Conservation (phyloP, 257 asterid species). For the Primulina huaijiensis region DNA sequence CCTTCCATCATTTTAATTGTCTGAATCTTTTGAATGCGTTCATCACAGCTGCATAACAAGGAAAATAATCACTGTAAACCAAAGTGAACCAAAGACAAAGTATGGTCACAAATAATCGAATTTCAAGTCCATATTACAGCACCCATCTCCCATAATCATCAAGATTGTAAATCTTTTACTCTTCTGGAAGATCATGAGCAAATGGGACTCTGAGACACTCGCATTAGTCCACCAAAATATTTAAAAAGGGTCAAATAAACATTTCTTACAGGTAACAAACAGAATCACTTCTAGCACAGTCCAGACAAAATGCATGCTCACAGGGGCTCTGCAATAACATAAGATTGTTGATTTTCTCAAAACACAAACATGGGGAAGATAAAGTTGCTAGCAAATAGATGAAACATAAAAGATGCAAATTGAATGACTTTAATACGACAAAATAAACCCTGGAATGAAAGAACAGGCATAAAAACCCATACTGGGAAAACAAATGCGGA, state of each 20-base stretch:
- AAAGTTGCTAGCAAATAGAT: slow-evolving; percentile 1
- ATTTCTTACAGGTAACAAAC: slow-evolving; percentile 88
- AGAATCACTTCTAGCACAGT: slow-evolving; percentile 89
- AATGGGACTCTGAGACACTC: neutral
- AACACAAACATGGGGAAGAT: slow-evolving; percentile 6
- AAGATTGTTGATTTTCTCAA: slow-evolving; percentile 15
- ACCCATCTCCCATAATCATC: neutral
- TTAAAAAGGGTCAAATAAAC: neutral
- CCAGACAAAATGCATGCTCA: slow-evolving; percentile 93
- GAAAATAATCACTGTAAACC: slow-evolving; percentile 17
- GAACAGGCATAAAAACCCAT: neutral
- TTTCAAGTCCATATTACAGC: neutral
- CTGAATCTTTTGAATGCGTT: slow-evolving; percentile 91
- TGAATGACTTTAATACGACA: slow-evolving; percentile 14
- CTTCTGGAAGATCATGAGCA: slow-evolving; percentile 17
- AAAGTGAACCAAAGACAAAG: slow-evolving; percentile 14
- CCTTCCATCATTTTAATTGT: slow-evolving; percentile 96
- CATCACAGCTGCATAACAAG: slow-evolving; percentile 64
- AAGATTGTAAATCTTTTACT: slow-evolving; percentile 9
- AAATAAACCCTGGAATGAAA: neutral
- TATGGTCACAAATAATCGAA: slow-evolving; percentile 10
- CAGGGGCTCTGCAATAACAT: slow-evolving; percentile 86
- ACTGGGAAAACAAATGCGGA: neutral
- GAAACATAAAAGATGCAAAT: slow-evolving; percentile 11
- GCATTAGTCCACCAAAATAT: slow-evolving; percentile 3